Base-by-base conservation (phyloP, 148 eudicot genomes). In the Cornus kousa region DNA sequence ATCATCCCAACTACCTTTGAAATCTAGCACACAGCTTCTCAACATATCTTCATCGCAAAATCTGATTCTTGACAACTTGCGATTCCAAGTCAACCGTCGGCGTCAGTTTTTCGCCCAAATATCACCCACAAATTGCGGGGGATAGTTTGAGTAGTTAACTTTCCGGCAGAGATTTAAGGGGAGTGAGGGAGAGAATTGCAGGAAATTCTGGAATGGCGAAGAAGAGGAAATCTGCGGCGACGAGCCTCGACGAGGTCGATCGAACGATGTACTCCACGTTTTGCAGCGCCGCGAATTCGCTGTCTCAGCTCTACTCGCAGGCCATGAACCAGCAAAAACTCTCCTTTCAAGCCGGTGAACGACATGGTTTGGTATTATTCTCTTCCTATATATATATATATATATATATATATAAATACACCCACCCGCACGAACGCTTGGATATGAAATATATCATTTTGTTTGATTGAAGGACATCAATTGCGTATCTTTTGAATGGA, bases 161-260 rank as follows among this genome's bases (percentile, higher is more conserved):
- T 32, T 50, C 32, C 4, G 70, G 39, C 70, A 24, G 70, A 57
- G 78, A 75, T 75, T 70, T 57, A 43, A 59, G 62, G 40, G 62
- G 69, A 62, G 72, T 22, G 75, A 62, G 75, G 73, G 50, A 73
- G 74, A 32, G 60, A 53, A 16, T 19, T 32, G n/a, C 28, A 13
- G 64, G 20, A 19, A 7, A 40, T 71, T 71, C 23, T 71, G 2
- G 76, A 43, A 91, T 93, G 96, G 94, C 88, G 81, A 94, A 94
- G 80, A 94, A 92, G 88, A 89, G 97, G 82, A 94, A 94, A 78
- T 90, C 97, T 9, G 83, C 82, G 17, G 97, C 91, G 4, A 82
- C 92, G 28, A 88, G 93, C 74, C 84, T 94, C 1, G 98, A 94
- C 59, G 98, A 94, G 89, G 94, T 94, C 60, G 98, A 94, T 94